These are phyloP conservation scores for Achaetomium macrosporum DNA, from an alignment of 2,329 filamentous ascomycete genomes.

Conservation along the genomic window DNA sequence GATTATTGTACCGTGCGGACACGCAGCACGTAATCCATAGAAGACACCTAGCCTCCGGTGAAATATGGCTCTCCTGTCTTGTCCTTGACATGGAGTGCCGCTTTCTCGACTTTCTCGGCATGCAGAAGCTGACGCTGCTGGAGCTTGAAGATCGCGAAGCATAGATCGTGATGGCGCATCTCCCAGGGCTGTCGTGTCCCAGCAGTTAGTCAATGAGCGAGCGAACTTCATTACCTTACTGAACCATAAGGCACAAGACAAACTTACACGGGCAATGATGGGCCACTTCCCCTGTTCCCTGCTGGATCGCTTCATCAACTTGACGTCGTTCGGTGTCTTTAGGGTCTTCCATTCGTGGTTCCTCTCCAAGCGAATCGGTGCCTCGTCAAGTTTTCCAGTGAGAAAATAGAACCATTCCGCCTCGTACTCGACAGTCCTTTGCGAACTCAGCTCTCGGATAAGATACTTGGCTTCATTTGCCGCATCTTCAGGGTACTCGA, in stretches of 20 bases:
- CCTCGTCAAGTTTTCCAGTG: background rate
- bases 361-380: background rate
- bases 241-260: no score
- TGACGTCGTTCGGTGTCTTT: background rate
- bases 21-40: background rate
- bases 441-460: background rate
- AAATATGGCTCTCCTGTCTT: background rate
- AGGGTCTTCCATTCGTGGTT: background rate
- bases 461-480: background rate
- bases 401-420: conserved; percentile 5
- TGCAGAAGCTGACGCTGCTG: conserved; percentile 1
- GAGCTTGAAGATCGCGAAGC: background rate
- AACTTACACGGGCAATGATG: conserved; percentile 4
- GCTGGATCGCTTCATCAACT: conserved; percentile 4
- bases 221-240: no score
- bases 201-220: background rate
- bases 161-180: background rate
- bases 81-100: background rate
- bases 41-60: conserved; percentile 3
- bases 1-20: background rate
- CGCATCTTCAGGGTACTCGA: conserved; percentile 1
- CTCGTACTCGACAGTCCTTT: background rate
- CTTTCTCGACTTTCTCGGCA: background rate
- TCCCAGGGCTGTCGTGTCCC: background rate
- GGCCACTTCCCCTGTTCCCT: background rate